These are phyloP conservation scores for Lichtheimia ramosa DNA, from an alignment of 371 early-diverging fungal species.

Conservation along the genomic window DNA sequence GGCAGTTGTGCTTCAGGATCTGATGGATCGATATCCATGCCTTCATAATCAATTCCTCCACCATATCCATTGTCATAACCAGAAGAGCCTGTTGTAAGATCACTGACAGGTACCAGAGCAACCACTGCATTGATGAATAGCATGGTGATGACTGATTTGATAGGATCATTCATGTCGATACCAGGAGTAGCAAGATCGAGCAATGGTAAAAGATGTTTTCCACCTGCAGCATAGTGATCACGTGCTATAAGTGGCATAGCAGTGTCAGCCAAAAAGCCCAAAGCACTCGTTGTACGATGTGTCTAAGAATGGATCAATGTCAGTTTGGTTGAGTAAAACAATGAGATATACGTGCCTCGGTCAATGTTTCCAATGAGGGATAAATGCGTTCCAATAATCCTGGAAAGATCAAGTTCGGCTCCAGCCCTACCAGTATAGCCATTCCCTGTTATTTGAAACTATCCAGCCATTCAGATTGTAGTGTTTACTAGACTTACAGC, in stretches of 20 bases:
- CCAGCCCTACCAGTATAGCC: constrained; percentile 50
- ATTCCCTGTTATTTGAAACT: too few relatives aligned
- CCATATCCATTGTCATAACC: constrained; percentile 19
- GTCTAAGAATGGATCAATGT: constrained; percentile 42
- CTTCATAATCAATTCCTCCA: constrained; percentile 43
- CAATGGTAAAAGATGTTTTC: constrained; percentile 74
- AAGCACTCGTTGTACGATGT: constrained; percentile 82
- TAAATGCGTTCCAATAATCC: constrained; percentile 81
- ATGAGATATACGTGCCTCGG: constrained; percentile 55
- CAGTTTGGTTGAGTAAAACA: neutral
- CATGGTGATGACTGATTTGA: constrained; percentile 74
- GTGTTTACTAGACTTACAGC: constrained; percentile 39
- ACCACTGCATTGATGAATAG: constrained; percentile 74
- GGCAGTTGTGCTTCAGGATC: constrained; percentile 39
- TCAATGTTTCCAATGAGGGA: constrained; percentile 84
- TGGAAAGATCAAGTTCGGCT: constrained; percentile 78
- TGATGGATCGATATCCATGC: constrained; percentile 49
- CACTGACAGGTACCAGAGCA: constrained; percentile 65
- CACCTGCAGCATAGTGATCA: constrained; percentile 81
- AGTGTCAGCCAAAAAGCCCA: constrained; percentile 68
- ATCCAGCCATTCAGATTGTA: too few relatives aligned
- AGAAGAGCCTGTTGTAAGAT: constrained; percentile 43
- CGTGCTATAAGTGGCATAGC: constrained; percentile 72
- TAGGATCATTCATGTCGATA: constrained; percentile 88
- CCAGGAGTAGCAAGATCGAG: constrained; percentile 82